Evolutionary conservation across 2,329 filamentous ascomycete species (phyloP).

Genomic region (Sporothrix sp.): DNA sequence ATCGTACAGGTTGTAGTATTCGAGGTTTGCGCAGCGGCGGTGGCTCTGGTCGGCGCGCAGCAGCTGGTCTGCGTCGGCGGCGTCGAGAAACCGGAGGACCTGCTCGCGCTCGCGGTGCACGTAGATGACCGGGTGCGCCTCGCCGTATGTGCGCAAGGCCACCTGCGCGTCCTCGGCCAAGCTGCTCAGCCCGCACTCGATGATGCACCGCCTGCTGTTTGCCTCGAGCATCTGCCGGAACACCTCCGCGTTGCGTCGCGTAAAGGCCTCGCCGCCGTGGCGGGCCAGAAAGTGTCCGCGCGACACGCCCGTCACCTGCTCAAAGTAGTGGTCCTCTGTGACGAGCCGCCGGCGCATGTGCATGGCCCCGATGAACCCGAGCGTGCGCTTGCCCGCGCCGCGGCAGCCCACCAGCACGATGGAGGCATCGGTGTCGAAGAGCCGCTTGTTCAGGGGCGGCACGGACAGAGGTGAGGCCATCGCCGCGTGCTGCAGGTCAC

Average conservation of each 20-base stretch:
- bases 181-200: slow-evolving; percentile 58
- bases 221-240: slow-evolving; percentile 50
- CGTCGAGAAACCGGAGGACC: slow-evolving; percentile 48
- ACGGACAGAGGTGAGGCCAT: slow-evolving; percentile 3
- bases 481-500: not conserved
- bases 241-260: slow-evolving; percentile 49
- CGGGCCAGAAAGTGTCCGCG: slow-evolving; percentile 50
- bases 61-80: slow-evolving; percentile 45
- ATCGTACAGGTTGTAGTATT: slow-evolving; percentile 60
- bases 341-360: slow-evolving; percentile 57
- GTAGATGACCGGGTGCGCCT: slow-evolving; percentile 60
- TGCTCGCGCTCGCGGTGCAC: slow-evolving; percentile 55
- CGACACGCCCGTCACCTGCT: slow-evolving; percentile 51
- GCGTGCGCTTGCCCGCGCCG: slow-evolving; percentile 61
- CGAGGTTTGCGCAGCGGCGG: slow-evolving; percentile 56
- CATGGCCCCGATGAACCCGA: slow-evolving; percentile 63
- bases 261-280: slow-evolving; percentile 53
- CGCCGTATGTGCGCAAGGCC: slow-evolving; percentile 49
- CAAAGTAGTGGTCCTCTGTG: slow-evolving; percentile 58
- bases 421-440: slow-evolving; percentile 51
- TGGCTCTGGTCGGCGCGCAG: slow-evolving; percentile 46
- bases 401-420: slow-evolving; percentile 62
- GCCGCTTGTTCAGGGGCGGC: slow-evolving; percentile 29
- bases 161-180: slow-evolving; percentile 50
- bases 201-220: slow-evolving; percentile 52